Evolutionary conservation across 2,329 filamentous ascomycete species (phyloP).

Genomic region (Geosmithia putterillii): DNA sequence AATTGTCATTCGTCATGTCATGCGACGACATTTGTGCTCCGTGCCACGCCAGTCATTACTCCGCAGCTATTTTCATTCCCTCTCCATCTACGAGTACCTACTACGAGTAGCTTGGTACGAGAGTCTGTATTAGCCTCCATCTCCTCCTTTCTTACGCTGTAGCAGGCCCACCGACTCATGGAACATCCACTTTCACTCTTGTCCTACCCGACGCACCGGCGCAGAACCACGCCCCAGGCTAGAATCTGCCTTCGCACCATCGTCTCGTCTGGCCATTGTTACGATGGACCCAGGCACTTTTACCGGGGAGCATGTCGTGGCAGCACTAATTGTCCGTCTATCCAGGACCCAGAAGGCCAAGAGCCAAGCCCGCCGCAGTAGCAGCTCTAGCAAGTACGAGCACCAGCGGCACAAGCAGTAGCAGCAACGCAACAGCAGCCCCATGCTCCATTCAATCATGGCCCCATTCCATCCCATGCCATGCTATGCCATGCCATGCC

Average conservation of each 20-base stretch:
- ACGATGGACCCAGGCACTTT: background rate
- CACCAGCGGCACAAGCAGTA: background rate
- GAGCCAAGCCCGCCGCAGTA: too few relatives aligned
- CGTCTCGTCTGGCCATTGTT: background rate
- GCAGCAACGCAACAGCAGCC: background rate
- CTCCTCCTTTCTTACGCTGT: too few relatives aligned
- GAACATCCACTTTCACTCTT: too few relatives aligned
- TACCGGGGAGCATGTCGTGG: background rate
- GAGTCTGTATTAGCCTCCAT: too few relatives aligned
- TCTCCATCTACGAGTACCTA: too few relatives aligned
- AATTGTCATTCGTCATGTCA: too few relatives aligned
- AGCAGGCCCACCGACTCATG: background rate
- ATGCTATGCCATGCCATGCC: background rate
- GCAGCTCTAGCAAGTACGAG: background rate
- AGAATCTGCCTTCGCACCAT: background rate
- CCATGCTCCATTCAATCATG: background rate
- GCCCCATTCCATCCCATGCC: background rate
- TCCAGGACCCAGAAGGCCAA: too few relatives aligned
- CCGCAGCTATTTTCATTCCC: too few relatives aligned
- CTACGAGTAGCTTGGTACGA: too few relatives aligned
- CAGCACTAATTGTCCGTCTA: too few relatives aligned
- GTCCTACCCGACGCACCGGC: background rate
- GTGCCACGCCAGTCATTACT: too few relatives aligned
- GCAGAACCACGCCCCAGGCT: constrained; percentile 1
- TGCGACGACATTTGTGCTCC: too few relatives aligned